Percentiles rank a stretch among this genome's conserved stretches.
Conservation (phyloP, 2,329 filamentous ascomycete species). For the Colletotrichum chlorophyti region DNA sequence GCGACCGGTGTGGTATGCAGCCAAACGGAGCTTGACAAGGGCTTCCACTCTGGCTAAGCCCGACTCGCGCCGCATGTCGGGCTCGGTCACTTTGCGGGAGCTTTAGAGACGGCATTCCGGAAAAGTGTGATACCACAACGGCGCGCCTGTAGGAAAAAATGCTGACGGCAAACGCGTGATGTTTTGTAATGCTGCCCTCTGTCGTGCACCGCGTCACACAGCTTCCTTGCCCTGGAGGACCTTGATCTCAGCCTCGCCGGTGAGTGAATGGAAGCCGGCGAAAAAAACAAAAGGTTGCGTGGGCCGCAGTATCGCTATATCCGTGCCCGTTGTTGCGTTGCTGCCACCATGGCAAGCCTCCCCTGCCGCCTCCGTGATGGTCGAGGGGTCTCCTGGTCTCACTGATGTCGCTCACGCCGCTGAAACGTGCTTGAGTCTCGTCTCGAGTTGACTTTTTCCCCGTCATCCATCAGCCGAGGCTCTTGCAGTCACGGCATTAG, state of each 20-base stretch:
- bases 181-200: slow-evolving; percentile 11
- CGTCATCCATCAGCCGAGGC: slow-evolving; percentile 11
- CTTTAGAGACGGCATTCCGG: background rate
- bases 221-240: slow-evolving; percentile 9
- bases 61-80: slow-evolving; percentile 1
- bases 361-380: background rate
- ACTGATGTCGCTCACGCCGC: background rate
- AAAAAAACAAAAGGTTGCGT: background rate
- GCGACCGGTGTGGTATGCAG: background rate
- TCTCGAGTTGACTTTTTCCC: slow-evolving; percentile 9
- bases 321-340: no score
- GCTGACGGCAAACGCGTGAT: slow-evolving; percentile 4
- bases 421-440: slow-evolving; percentile 24
- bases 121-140: background rate
- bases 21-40: background rate
- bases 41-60: background rate
- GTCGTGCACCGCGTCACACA: slow-evolving; percentile 1
- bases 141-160: background rate
- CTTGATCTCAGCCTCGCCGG: slow-evolving; percentile 1
- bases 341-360: slow-evolving; percentile 12
- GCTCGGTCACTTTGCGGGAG: background rate
- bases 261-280: background rate
- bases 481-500: slow-evolving; percentile 13
- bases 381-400: background rate
- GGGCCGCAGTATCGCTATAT: background rate